These are phyloP conservation scores for Cutaneotrichosporon cutaneum DNA, from an alignment of 1,284 basidiomycete species.

Conservation along the genomic window DNA sequence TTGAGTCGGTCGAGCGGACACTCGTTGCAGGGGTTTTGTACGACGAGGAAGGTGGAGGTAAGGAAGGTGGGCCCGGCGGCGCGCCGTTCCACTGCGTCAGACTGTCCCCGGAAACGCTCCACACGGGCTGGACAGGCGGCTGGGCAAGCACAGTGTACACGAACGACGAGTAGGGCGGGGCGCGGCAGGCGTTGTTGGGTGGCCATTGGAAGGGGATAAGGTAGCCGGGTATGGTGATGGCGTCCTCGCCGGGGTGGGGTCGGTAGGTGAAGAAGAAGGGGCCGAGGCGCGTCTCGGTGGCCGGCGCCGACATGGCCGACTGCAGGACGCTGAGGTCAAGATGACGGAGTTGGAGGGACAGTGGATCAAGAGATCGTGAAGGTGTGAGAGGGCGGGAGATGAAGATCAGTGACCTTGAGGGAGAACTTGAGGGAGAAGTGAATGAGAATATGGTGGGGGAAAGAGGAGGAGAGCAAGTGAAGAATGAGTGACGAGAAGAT, in stretches of 20 bases:
- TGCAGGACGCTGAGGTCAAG: background rate
- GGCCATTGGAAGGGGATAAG: conserved; percentile 16
- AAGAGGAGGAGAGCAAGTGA: background rate
- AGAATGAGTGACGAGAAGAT: conserved; percentile 4
- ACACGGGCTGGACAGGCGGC: conserved; percentile 5
- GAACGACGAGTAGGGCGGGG: background rate
- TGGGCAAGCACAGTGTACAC: conserved; percentile 9
- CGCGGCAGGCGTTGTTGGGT: background rate
- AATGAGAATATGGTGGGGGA: background rate
- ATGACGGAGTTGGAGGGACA: background rate
- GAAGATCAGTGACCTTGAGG: background rate
- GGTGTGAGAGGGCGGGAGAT: background rate
- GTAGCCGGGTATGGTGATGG: conserved; percentile 13
- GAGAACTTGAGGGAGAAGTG: no score
- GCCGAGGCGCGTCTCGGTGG: conserved; percentile 9
- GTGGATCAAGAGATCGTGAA: background rate
- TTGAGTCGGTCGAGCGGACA: background rate
- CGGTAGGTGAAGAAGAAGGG: conserved; percentile 20
- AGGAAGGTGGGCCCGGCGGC: background rate
- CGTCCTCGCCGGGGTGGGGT: background rate
- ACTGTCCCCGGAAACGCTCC: background rate
- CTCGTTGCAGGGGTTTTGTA: background rate
- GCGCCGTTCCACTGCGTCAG: background rate
- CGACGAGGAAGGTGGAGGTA: conserved; percentile 35
- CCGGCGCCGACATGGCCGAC: background rate